Conservation (phyloP, 2,329 filamentous ascomycete species). For the Fusarium drepaniforme region DNA sequence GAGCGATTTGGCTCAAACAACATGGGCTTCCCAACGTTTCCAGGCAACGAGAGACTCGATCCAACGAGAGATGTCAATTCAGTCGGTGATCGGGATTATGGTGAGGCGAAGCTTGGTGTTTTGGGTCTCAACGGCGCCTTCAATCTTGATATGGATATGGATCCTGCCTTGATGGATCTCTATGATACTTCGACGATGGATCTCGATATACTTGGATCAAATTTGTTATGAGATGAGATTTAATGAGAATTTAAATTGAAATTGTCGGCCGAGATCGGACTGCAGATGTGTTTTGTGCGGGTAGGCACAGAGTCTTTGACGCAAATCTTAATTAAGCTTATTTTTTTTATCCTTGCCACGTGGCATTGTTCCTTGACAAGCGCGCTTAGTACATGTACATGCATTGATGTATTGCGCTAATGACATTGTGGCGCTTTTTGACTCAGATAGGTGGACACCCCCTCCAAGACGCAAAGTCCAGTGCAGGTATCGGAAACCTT, state of each 20-base stretch:
- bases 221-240: neutral
- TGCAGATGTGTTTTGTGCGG: neutral
- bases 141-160: conserved; percentile 24
- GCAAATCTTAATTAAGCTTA: neutral
- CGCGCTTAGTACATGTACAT: neutral
- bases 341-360: neutral
- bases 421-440: too few relatives aligned
- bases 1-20: conserved; percentile 10
- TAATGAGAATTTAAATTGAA: neutral
- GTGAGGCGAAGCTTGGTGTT: conserved; percentile 12
- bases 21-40: neutral
- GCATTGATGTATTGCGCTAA: too few relatives aligned
- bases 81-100: neutral
- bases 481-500: too few relatives aligned
- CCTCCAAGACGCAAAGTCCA: too few relatives aligned
- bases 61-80: neutral
- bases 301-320: neutral
- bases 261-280: neutral
- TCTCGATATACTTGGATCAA: neutral
- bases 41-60: neutral
- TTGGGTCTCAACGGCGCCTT: conserved; percentile 17
- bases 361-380: neutral
- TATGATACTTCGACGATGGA: conserved; percentile 4
- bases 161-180: conserved; percentile 23
- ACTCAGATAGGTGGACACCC: too few relatives aligned